These are phyloP conservation scores for Hericium rajendrae DNA, from an alignment of 768 basidiomycete genomes.

Conservation along the genomic window DNA sequence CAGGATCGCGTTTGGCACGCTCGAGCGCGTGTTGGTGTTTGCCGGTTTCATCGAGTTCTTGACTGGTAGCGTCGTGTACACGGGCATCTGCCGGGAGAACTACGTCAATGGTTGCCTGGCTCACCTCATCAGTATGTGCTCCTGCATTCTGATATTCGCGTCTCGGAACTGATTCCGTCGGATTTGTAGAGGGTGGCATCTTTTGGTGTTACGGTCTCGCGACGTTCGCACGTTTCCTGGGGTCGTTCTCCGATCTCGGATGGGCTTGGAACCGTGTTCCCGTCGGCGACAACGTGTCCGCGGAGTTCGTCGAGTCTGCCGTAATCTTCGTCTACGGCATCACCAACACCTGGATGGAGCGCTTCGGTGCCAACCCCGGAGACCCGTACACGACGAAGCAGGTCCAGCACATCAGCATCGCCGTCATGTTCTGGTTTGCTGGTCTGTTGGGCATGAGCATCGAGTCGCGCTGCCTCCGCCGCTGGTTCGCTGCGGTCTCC, in stretches of 20 bases:
- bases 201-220: constrained; percentile 89
- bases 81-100: constrained; percentile 74
- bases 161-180: constrained; percentile 4
- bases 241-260: constrained; percentile 74
- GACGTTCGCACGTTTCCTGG: constrained; percentile 91
- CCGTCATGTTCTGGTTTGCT: constrained; percentile 94
- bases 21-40: constrained; percentile 59
- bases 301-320: constrained; percentile 69
- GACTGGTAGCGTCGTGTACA: constrained; percentile 71
- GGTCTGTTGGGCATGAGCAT: constrained; percentile 84
- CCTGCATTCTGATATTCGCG: not conserved
- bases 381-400: constrained; percentile 86
- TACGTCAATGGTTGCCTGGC: constrained; percentile 81
- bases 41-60: constrained; percentile 59
- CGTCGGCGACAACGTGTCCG: constrained; percentile 32
- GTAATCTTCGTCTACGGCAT: constrained; percentile 85
- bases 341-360: constrained; percentile 96
- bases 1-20: constrained; percentile 36
- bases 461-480: constrained; percentile 65
- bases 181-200: constrained; percentile 65
- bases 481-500: constrained; percentile 59
- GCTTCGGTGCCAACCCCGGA: constrained; percentile 74
- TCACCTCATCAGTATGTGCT: constrained; percentile 75
- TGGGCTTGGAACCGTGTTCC: constrained; percentile 93
- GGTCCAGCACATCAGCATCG: constrained; percentile 90